A percentile compares a stretch with the other conserved stretches of the same genome.
Evolutionary conservation across 192 early-diverging fungal genomes (phyloP).

Genomic region (Coemansia sp.): DNA sequence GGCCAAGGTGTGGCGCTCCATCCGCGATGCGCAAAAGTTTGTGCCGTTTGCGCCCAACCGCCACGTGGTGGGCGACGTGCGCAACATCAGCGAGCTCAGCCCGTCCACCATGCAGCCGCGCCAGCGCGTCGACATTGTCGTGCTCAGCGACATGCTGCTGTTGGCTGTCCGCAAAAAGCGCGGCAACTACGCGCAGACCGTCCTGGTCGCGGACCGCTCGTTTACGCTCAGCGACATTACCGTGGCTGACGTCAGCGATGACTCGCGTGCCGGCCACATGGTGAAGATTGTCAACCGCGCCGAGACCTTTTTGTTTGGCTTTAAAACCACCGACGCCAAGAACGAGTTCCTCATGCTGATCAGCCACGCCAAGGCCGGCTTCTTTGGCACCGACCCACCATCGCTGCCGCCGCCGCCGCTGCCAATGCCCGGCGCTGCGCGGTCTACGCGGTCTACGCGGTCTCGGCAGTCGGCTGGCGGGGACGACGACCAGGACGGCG

Average conservation of each 20-base stretch:
- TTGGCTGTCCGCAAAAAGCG: conserved; percentile 76
- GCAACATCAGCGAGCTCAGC: conserved; percentile 75
- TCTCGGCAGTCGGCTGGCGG: conserved; percentile 3
- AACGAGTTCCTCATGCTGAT: conserved; percentile 48
- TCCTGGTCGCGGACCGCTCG: conserved; percentile 77
- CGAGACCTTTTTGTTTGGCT: conserved; percentile 69
- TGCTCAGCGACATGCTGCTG: conserved; percentile 83
- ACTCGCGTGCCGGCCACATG: conserved; percentile 67
- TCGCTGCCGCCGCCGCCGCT: conserved; percentile 18
- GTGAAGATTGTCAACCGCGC: conserved; percentile 83
- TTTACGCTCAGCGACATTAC: conserved; percentile 75
- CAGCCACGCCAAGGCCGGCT: conserved; percentile 32
- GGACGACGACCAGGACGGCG: conserved; percentile 12
- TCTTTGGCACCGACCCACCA: conserved; percentile 29
- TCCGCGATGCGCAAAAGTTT: conserved; percentile 55
- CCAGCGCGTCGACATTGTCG: conserved; percentile 72
- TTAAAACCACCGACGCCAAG: conserved; percentile 34
- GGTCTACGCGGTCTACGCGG: not conserved
- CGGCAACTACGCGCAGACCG: conserved; percentile 58
- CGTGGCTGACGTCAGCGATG: conserved; percentile 80
- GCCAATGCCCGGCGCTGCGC: not conserved
- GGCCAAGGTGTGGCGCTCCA: conserved; percentile 40
- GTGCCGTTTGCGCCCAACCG: conserved; percentile 66
- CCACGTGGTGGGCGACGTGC: conserved; percentile 68
- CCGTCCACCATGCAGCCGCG: conserved; percentile 66